phyloP scores from a whole-genome alignment of 768 basidiomycete species.

The Leucogyrophana mollusca region DNA sequence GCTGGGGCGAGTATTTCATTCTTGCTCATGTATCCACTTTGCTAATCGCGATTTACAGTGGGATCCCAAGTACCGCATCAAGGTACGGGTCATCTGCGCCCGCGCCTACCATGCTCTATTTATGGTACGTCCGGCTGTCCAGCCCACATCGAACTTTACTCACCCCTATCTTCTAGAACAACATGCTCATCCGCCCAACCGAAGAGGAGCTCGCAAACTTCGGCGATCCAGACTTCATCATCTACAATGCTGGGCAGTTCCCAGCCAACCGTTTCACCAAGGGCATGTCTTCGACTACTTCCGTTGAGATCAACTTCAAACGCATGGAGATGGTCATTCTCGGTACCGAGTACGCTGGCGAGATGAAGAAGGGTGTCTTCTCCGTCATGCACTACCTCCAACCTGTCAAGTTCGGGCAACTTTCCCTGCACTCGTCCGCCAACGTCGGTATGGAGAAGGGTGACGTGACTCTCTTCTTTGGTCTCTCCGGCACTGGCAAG shows the following conservation, averaged over 20 bases:
- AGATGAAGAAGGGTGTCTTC: slow-evolving; percentile 99
- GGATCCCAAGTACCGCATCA: slow-evolving; percentile 99
- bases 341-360: slow-evolving; percentile 95
- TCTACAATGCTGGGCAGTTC: slow-evolving; percentile 99
- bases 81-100: slow-evolving; percentile 98
- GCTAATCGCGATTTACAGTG: slow-evolving; percentile 49
- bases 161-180: slow-evolving; percentile 57
- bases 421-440: slow-evolving; percentile 96
- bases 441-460: slow-evolving; percentile 88
- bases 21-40: not conserved
- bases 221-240: slow-evolving; percentile 98
- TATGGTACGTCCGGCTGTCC: slow-evolving; percentile 66
- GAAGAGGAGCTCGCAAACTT: slow-evolving; percentile 91
- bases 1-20: slow-evolving; percentile 63
- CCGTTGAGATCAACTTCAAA: slow-evolving; percentile 99
- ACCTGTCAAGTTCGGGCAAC: slow-evolving; percentile 97
- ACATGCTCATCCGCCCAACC: slow-evolving; percentile 99
- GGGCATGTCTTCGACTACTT: slow-evolving; percentile 99
- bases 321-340: slow-evolving; percentile 99
- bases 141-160: not conserved
- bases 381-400: slow-evolving; percentile 99
- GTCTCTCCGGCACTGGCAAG: slow-evolving; percentile 97
- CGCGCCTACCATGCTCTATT: slow-evolving; percentile 98
- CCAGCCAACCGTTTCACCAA: slow-evolving; percentile 99
- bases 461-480: slow-evolving; percentile 98